Conservation (phyloP, 1,139 yeast genomes). For the Protomyces inouyei region DNA sequence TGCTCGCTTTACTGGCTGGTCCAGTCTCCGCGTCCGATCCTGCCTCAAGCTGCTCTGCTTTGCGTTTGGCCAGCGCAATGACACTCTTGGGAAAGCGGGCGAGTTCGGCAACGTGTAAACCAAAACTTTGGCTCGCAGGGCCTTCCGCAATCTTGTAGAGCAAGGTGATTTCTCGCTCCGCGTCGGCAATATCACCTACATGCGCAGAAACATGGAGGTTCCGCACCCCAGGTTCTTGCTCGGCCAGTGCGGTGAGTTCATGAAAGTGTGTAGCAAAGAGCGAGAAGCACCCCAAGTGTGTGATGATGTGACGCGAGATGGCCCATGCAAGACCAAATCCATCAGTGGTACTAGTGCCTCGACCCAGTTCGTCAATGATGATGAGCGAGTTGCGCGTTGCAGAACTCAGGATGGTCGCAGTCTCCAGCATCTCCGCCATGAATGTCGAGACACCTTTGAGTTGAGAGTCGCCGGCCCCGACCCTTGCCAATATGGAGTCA, state of each 20-base stretch:
- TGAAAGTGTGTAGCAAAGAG: conserved; percentile 97
- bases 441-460: conserved; percentile 93
- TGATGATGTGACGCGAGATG: conserved; percentile 77
- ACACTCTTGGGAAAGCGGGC: conserved; percentile 88
- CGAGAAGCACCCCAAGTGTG: conserved; percentile 66
- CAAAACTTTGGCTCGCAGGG: conserved; percentile 88
- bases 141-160: conserved; percentile 90
- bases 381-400: conserved; percentile 81
- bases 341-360: conserved; percentile 96
- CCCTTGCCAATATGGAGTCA: conserved; percentile 89
- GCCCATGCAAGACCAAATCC: conserved; percentile 98
- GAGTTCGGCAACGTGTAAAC: conserved; percentile 94
- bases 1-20: background rate
- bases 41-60: conserved; percentile 76
- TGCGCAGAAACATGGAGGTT: conserved; percentile 95
- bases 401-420: conserved; percentile 81
- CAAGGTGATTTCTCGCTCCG: conserved; percentile 64
- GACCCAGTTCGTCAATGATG: conserved; percentile 89
- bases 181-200: conserved; percentile 41
- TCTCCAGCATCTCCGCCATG: conserved; percentile 97
- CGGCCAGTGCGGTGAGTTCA: conserved; percentile 76
- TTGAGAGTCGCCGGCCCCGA: conserved; percentile 98
- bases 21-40: background rate
- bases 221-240: conserved; percentile 55
- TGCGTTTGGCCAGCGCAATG: conserved; percentile 88